Conservation (phyloP, 2,329 filamentous ascomycete genomes). For the Aspergillus sp. region DNA sequence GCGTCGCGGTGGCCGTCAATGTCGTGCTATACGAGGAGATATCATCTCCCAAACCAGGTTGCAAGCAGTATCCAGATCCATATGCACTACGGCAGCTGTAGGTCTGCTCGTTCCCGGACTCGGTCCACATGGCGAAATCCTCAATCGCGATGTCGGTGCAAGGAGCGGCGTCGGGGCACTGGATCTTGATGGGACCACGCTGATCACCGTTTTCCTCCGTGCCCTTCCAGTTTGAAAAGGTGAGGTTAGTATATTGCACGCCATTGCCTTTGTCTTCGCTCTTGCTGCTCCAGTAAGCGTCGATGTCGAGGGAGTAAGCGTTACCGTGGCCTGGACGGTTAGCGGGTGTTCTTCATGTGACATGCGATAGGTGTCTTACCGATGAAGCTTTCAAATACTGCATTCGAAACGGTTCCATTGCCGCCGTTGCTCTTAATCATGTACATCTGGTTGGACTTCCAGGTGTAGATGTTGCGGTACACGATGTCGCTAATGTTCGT, state of each 20-base stretch:
- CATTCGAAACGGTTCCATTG: constrained; percentile 44
- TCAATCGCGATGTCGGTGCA: constrained; percentile 46
- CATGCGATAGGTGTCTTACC: constrained; percentile 8
- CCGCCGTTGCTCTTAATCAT: constrained; percentile 57
- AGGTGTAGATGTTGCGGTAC: constrained; percentile 53
- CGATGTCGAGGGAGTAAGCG: constrained; percentile 50
- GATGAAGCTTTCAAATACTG: constrained; percentile 50
- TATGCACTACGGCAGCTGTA: constrained; percentile 46
- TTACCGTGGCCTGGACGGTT: constrained; percentile 44
- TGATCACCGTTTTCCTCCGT: constrained; percentile 40
- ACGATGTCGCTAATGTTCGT: constrained; percentile 45
- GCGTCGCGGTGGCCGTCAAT: constrained; percentile 10
- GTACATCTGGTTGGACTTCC: constrained; percentile 54
- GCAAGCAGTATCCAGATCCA: constrained; percentile 42
- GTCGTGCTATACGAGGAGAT: constrained; percentile 13
- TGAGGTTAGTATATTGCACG: constrained; percentile 47
- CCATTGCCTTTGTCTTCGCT: constrained; percentile 39
- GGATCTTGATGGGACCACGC: constrained; percentile 47
- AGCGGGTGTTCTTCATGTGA: background rate
- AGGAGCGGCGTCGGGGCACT: constrained; percentile 44
- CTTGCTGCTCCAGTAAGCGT: constrained; percentile 47
- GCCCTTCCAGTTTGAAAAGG: constrained; percentile 50
- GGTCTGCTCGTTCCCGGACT: constrained; percentile 16
- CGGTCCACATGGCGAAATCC: constrained; percentile 44
- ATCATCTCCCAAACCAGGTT: constrained; percentile 13